Evolutionary conservation across 306 rosid genomes (phyloP).

Genomic region (Sicyos edulis): DNA sequence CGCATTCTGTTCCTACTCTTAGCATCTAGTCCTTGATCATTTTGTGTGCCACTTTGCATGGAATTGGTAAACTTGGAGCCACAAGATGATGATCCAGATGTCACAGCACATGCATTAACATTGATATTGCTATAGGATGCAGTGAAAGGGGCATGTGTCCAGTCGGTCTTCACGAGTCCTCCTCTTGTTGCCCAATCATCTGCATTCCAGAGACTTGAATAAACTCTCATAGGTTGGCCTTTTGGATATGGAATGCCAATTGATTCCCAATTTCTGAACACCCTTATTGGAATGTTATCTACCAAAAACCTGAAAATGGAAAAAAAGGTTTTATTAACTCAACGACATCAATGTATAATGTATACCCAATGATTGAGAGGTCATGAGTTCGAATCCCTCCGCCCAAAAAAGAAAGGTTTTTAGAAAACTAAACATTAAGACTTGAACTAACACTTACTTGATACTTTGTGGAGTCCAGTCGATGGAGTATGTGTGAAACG

Average conservation of each 20-base stretch:
- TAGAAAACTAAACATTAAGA: neutral
- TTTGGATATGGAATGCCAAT: constrained; percentile 30
- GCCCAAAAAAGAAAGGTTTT: too few relatives aligned
- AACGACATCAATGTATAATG: too few relatives aligned
- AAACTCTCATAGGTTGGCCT: constrained; percentile 38
- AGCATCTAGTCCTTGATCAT: constrained; percentile 33
- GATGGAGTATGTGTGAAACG: constrained; percentile 42
- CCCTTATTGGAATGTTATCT: constrained; percentile 34
- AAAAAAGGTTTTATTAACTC: neutral
- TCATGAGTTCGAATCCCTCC: too few relatives aligned
- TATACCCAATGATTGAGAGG: too few relatives aligned
- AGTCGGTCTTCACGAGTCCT: constrained; percentile 39
- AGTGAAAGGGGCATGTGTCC: constrained; percentile 46
- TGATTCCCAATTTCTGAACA: constrained; percentile 33
- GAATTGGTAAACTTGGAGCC: constrained; percentile 2
- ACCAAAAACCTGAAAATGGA: constrained; percentile 27
- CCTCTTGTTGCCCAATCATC: constrained; percentile 52
- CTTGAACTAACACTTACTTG: constrained; percentile 27
- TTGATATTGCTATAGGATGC: constrained; percentile 36
- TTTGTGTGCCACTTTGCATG: neutral
- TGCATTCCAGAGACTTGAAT: constrained; percentile 39
- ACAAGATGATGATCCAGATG: constrained; percentile 19
- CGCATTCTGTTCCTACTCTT: constrained; percentile 30
- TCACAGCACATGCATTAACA: constrained; percentile 27
- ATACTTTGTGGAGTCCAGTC: constrained; percentile 34